Percentiles rank a stretch among this genome's conserved stretches.
Conservation (phyloP, 2,329 filamentous ascomycete species). For the Fusarium foetens region DNA sequence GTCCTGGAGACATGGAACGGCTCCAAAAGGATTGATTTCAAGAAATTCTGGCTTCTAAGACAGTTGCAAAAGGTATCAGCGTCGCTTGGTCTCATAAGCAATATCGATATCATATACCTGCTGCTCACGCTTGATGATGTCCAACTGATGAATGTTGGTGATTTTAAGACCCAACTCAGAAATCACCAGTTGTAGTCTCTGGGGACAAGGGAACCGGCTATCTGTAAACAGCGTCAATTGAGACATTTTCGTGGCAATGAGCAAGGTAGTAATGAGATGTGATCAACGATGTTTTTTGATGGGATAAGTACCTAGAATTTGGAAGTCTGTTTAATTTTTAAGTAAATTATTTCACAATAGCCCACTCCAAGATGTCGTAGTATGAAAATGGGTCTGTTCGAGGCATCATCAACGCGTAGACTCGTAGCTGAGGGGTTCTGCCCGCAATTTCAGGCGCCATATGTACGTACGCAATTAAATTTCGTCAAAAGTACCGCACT, state of each 20-base stretch:
- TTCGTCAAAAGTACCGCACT: neutral
- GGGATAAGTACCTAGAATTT: accelerated
- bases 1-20: neutral
- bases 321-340: accelerated
- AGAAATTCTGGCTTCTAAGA: neutral
- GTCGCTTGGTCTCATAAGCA: no score
- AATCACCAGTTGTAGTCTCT: neutral
- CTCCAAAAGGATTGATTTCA: neutral
- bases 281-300: neutral
- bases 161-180: neutral
- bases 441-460: neutral
- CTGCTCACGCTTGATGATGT: neutral
- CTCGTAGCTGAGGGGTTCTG: neutral
- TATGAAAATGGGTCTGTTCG: neutral
- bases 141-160: neutral
- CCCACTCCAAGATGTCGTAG: accelerated
- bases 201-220: neutral
- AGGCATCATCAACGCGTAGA: neutral
- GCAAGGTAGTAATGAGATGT: neutral
- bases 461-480: neutral
- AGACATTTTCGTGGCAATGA: neutral
- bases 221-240: neutral
- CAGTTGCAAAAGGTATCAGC: neutral
- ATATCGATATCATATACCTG: neutral
- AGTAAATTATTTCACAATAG: accelerated